Evolutionary conservation across 2,329 filamentous ascomycete genomes (phyloP).

Genomic region (Trichoderma afroharzianum): DNA sequence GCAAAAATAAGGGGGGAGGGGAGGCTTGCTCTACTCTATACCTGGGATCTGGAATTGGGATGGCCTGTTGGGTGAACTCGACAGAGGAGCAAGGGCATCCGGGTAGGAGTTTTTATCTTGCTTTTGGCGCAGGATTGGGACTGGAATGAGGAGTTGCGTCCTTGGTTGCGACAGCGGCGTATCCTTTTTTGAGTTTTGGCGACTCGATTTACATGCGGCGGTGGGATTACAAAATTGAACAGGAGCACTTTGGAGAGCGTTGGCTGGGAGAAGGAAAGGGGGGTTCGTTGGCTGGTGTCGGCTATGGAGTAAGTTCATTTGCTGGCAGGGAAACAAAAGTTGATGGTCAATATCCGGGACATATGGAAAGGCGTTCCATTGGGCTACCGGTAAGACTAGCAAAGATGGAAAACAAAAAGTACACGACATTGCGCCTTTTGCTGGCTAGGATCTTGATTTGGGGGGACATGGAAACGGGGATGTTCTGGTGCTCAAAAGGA

Average conservation of each 20-base stretch:
- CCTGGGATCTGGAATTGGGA: constrained; percentile 21
- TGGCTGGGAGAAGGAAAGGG: background rate
- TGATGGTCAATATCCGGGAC: background rate
- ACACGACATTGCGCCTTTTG: background rate
- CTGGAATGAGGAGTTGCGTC: constrained; percentile 20
- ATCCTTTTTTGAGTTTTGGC: constrained; percentile 17
- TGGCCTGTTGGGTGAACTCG: constrained; percentile 15
- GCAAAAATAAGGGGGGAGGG: constrained; percentile 15
- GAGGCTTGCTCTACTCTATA: constrained; percentile 22
- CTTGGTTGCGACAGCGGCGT: constrained; percentile 20
- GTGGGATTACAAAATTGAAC: constrained; percentile 14
- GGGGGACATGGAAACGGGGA: background rate
- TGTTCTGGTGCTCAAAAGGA: background rate
- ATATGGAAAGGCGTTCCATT: constrained; percentile 11
- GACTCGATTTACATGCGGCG: constrained; percentile 18
- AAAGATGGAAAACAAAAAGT: background rate
- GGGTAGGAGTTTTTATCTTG: constrained; percentile 21
- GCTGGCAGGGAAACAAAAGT: background rate
- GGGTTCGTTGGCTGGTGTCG: background rate
- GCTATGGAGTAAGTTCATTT: background rate
- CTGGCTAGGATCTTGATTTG: background rate
- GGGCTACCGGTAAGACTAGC: background rate
- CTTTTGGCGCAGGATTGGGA: constrained; percentile 20
- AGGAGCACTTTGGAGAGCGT: background rate
- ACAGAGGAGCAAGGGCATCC: constrained; percentile 19